Conservation (phyloP, 2,329 filamentous ascomycete genomes). For the Fusarium clavum region DNA sequence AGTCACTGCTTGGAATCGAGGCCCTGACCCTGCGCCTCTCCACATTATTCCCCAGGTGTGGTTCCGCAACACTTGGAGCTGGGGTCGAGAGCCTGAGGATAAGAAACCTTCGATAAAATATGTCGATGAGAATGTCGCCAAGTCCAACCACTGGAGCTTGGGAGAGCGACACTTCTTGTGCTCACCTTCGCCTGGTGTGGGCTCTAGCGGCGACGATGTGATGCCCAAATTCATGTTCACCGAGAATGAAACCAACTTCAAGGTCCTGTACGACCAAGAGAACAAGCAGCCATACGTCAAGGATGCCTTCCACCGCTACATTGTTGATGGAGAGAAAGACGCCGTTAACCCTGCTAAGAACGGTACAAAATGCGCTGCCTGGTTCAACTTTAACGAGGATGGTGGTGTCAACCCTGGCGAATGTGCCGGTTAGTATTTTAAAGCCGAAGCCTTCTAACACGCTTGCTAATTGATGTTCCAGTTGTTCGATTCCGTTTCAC, state of each 20-base stretch:
- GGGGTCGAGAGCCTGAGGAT: conserved; percentile 81
- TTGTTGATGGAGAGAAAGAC: conserved; percentile 82
- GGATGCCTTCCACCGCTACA: conserved; percentile 91
- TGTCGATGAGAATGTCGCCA: conserved; percentile 73
- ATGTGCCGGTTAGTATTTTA: conserved; percentile 75
- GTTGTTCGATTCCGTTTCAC: conserved; percentile 94
- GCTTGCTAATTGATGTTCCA: conserved; percentile 39
- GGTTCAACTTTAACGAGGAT: conserved; percentile 91
- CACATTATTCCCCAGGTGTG: conserved; percentile 96
- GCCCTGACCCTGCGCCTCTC: conserved; percentile 87
- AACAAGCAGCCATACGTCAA: conserved; percentile 91
- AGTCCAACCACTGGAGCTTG: conserved; percentile 82
- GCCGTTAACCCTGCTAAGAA: conserved; percentile 83
- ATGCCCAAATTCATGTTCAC: conserved; percentile 89
- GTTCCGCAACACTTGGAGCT: conserved; percentile 98
- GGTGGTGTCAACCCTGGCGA: conserved; percentile 90
- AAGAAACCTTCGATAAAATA: conserved; percentile 84
- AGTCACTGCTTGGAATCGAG: conserved; percentile 95
- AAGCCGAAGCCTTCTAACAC: conserved; percentile 51
- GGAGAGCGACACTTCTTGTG: conserved; percentile 86
- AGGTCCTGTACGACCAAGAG: conserved; percentile 78
- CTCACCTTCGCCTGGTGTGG: conserved; percentile 89
- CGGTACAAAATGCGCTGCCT: conserved; percentile 91
- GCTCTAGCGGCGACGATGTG: conserved; percentile 82
- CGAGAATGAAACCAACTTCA: conserved; percentile 93